Percentiles rank a stretch among this genome's conserved stretches.
These are phyloP conservation scores for Bromus sterilis DNA, from an alignment of 176 grass and related monocot species.

Conservation along the genomic window DNA sequence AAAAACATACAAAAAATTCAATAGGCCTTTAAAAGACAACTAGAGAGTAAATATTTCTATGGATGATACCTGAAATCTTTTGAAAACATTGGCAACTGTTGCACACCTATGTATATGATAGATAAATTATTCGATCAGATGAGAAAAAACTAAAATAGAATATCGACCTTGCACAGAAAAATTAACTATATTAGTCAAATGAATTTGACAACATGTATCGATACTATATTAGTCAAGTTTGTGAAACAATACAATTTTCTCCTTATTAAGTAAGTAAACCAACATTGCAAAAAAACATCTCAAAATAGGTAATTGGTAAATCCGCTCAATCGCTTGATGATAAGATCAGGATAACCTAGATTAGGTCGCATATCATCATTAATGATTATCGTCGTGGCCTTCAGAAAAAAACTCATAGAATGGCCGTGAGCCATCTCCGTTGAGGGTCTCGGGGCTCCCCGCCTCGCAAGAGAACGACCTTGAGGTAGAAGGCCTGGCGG, in stretches of 20 bases:
- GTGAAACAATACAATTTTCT: neutral
- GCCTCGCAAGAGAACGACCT: neutral
- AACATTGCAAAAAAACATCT: neutral
- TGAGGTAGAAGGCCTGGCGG: too few relatives aligned
- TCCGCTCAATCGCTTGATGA: neutral
- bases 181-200: neutral
- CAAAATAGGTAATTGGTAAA: neutral
- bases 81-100: too few relatives aligned
- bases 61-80: too few relatives aligned
- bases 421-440: neutral
- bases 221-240: neutral
- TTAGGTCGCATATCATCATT: too few relatives aligned
- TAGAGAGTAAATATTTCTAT: too few relatives aligned
- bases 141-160: neutral
- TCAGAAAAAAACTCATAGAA: slow-evolving; percentile 39
- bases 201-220: neutral
- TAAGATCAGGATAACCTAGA: neutral
- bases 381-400: neutral
- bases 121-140: neutral
- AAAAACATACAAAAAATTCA: too few relatives aligned
- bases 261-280: neutral
- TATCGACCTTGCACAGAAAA: neutral
- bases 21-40: too few relatives aligned
- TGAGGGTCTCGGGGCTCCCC: neutral
- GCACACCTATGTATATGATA: too few relatives aligned